Evolutionary conservation across 495 filamentous ascomycete species (phyloP), one percentile per base, ranked within the genome.

Genomic region (Entonaema liquescens): DNA sequence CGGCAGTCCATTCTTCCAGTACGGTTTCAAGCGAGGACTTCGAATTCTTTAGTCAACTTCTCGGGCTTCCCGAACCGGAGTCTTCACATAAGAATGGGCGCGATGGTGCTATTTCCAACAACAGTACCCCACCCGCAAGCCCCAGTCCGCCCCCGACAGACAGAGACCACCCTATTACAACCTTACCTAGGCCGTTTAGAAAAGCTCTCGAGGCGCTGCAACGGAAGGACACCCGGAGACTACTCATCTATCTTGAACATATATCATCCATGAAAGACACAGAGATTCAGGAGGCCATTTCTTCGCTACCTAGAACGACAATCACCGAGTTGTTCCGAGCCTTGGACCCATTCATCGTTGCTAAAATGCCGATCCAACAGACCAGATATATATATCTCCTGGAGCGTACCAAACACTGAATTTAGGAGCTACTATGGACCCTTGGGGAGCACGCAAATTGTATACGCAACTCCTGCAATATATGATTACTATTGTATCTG

Each of bases 291-390:
- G 33, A 74, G 8, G 59, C 59, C 25, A 19, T 71, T 15, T 59
- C 44, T 25, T 35, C 29, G 0, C 54, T 82, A 5, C 79, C 80
- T 2, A 65, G 71, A 29, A 74, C 75, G 3, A 76, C 74, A 2
- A 79, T 83, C 60, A 81, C 78, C 12, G 79, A 82, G 33, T 69
- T 83, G 2, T 62, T 83, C 35, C 74, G 77, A 7, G 71, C 69
- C 11, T 54, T 83, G 11, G 80, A 83, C 54, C 80, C 81, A 0
- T 15, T 80, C 0, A 36, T 53, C 26, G 50, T 74, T 8, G 68
- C 75, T 12, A 65, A 21, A 59, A 77, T n/a, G 55, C 65, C 9
- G 81, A 82, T 38, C 55, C 72, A 11, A 58, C 74, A 5, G 62
- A 55, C 17, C 65, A 67, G 2, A 49, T 65, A 2, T 31, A 68